phyloP scores from a whole-genome alignment of 306 rosid genomes.

The Pachyrhizus erosus region DNA sequence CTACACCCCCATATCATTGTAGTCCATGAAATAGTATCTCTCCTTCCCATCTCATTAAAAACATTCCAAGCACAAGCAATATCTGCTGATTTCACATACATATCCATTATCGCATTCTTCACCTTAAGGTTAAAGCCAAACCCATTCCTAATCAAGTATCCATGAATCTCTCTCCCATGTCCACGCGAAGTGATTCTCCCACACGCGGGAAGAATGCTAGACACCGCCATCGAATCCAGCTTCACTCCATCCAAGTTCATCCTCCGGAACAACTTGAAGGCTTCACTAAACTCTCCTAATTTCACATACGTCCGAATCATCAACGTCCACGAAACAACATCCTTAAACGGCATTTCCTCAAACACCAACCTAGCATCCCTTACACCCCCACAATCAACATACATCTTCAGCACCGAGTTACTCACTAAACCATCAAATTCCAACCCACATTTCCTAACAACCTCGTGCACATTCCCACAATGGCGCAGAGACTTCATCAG shows the following conservation, averaged over 20 bases:
- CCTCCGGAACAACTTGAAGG: constrained; percentile 59
- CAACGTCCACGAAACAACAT: constrained; percentile 70
- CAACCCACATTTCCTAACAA: constrained; percentile 55
- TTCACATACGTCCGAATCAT: constrained; percentile 59
- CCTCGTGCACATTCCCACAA: constrained; percentile 55
- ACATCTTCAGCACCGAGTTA: constrained; percentile 74
- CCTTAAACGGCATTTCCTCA: constrained; percentile 59
- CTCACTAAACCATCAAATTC: constrained; percentile 67
- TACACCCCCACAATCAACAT: constrained; percentile 60
- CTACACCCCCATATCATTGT: constrained; percentile 71
- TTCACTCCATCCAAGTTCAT: constrained; percentile 61
- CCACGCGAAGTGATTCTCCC: constrained; percentile 64
- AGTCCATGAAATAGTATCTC: constrained; percentile 67
- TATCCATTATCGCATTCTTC: constrained; percentile 69
- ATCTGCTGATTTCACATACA: constrained; percentile 75
- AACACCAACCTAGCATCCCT: constrained; percentile 56
- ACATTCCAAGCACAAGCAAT: constrained; percentile 55
- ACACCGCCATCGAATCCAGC: constrained; percentile 53
- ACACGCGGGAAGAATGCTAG: constrained; percentile 78
- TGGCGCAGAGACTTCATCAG: constrained; percentile 48
- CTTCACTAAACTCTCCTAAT: constrained; percentile 71
- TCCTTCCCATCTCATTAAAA: constrained; percentile 55
- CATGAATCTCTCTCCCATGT: constrained; percentile 77
- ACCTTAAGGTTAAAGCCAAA: constrained; percentile 55
- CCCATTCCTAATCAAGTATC: constrained; percentile 61